phyloP scores from a whole-genome alignment of 2,329 filamentous ascomycete species.

The Pseudogymnoascus sp. region DNA sequence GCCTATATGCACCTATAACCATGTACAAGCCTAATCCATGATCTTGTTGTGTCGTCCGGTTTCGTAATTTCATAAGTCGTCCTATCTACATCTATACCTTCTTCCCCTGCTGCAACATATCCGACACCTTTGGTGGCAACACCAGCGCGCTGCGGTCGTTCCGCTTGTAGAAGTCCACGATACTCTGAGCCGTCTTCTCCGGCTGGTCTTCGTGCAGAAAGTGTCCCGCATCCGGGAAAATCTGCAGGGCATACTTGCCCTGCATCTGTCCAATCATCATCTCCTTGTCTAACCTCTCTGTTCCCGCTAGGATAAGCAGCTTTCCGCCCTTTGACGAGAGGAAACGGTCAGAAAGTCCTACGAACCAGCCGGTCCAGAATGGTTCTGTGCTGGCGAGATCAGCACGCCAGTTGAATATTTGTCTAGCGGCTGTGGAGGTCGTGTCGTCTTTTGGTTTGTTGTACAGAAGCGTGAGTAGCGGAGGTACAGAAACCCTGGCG shows the following conservation, averaged over 20 bases:
- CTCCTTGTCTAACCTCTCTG: slow-evolving; percentile 83
- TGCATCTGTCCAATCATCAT: slow-evolving; percentile 97
- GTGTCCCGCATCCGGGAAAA: slow-evolving; percentile 90
- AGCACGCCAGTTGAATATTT: slow-evolving; percentile 74
- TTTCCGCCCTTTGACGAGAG: slow-evolving; percentile 76
- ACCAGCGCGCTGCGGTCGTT: slow-evolving; percentile 84
- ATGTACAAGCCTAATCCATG: neutral
- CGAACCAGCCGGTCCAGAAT: slow-evolving; percentile 94
- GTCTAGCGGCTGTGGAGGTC: slow-evolving; percentile 17
- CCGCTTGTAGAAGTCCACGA: slow-evolving; percentile 85
- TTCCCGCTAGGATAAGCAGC: slow-evolving; percentile 76
- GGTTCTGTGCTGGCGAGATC: slow-evolving; percentile 75
- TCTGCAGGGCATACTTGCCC: slow-evolving; percentile 92
- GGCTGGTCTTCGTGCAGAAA: slow-evolving; percentile 96
- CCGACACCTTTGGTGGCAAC: slow-evolving; percentile 84
- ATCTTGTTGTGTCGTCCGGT: neutral
- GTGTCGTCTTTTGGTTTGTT: slow-evolving; percentile 34
- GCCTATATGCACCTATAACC: neutral
- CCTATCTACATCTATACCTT: slow-evolving; percentile 38
- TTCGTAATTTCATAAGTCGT: slow-evolving; percentile 2
- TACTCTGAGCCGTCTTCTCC: slow-evolving; percentile 74
- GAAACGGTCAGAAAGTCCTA: slow-evolving; percentile 82
- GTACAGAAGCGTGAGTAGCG: slow-evolving; percentile 45
- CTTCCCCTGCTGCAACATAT: slow-evolving; percentile 58
- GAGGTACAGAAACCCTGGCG: slow-evolving; percentile 82